Percentiles rank a stretch among this genome's conserved stretches.
Evolutionary conservation across 345 rosid genomes (phyloP).

Genomic region (Brassica carinata): DNA sequence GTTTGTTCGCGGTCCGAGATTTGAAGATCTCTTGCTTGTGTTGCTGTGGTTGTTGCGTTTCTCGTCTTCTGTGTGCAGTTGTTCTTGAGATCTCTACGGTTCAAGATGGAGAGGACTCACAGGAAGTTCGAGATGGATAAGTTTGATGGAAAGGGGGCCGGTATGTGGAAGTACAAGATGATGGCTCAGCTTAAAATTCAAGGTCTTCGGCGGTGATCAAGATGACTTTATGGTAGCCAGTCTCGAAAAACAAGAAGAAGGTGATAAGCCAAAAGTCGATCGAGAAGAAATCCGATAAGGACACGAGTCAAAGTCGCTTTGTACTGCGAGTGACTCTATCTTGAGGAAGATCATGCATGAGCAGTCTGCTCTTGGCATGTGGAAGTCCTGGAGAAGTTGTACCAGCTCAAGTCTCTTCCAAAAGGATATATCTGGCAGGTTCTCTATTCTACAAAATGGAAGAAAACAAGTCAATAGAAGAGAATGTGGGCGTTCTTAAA

Average conservation of each 20-base stretch:
- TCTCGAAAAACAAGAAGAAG: not conserved
- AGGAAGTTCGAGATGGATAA: not conserved
- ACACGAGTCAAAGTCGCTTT: not conserved
- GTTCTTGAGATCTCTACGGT: too few species aligned
- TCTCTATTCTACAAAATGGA: not conserved
- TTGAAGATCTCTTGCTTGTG: too few species aligned
- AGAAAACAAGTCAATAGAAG: not conserved
- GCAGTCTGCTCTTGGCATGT: not conserved
- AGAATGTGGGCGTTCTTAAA: not conserved
- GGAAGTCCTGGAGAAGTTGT: not conserved
- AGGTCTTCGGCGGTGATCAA: too few species aligned
- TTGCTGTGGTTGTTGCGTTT: too few species aligned
- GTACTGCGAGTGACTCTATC: not conserved
- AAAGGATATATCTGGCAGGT: too few species aligned
- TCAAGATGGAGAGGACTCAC: not conserved
- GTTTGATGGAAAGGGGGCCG: not conserved
- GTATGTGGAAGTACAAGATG: not conserved
- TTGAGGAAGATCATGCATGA: not conserved
- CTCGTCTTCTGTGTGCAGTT: too few species aligned
- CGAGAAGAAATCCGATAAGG: not conserved
- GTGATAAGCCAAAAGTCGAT: not conserved
- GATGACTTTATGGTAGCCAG: too few species aligned
- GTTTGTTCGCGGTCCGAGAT: too few species aligned
- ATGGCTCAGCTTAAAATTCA: not conserved
- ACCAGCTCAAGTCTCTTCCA: not conserved